Evolutionary conservation across 176 grass and related monocot species (phyloP).

Genomic region (Saccharum spontaneum): DNA sequence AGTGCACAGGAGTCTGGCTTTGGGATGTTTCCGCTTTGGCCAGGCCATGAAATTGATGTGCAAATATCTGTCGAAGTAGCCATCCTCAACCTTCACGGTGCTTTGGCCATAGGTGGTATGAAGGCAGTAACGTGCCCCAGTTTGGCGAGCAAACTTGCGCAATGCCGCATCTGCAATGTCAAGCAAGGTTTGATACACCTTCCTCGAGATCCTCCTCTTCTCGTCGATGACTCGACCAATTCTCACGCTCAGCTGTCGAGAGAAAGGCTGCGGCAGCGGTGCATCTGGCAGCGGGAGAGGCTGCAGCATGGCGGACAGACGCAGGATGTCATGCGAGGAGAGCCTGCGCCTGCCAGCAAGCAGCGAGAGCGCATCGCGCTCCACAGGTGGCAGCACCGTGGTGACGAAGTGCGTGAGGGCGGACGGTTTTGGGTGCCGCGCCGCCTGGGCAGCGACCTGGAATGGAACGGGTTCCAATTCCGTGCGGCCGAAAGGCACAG

Average conservation of each 20-base stretch:
- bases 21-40: neutral
- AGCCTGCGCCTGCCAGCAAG: neutral
- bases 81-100: neutral
- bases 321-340: conserved; percentile 6
- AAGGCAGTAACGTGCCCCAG: conserved; percentile 8
- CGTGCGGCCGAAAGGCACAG: neutral
- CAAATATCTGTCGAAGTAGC: neutral
- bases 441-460: neutral
- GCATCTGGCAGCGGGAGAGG: conserved; percentile 11
- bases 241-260: neutral
- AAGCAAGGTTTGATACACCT: neutral
- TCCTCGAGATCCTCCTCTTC: neutral
- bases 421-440: neutral
- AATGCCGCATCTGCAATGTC: conserved; percentile 21
- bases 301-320: conserved; percentile 13
- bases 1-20: neutral
- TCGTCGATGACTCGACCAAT: neutral
- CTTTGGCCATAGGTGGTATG: conserved; percentile 2
- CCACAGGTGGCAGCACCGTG: neutral
- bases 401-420: no score
- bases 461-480: neutral
- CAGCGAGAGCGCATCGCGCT: neutral
- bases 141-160: conserved; percentile 18
- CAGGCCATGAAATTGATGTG: conserved; percentile 36
- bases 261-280: neutral